Conservation (phyloP, 257 asterid species). For the Solanum chiquidenum region DNA sequence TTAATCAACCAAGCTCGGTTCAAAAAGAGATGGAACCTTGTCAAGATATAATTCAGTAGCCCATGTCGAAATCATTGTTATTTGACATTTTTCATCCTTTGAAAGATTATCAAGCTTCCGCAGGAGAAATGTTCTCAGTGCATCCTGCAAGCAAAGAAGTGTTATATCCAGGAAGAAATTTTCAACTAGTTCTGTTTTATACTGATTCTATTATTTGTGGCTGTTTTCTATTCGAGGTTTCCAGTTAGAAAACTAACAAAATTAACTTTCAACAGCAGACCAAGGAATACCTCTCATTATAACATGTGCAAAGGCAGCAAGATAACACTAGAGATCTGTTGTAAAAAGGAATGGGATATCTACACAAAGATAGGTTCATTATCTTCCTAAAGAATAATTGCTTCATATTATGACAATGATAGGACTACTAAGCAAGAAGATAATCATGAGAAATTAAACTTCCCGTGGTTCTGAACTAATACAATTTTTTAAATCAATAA, state of each 20-base stretch:
- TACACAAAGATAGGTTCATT: neutral
- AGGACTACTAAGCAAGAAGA: neutral
- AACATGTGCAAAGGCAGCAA: neutral
- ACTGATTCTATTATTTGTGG: neutral
- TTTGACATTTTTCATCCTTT: conserved; percentile 90
- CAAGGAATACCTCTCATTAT: neutral
- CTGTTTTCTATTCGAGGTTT: neutral
- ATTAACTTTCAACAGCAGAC: neutral
- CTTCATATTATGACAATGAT: neutral
- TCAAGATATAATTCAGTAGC: conserved; percentile 86
- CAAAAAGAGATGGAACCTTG: conserved; percentile 42
- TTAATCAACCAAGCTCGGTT: neutral
- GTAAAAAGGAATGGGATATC: neutral
- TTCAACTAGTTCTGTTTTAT: neutral
- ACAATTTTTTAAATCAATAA: neutral
- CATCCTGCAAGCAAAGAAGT: conserved; percentile 52
- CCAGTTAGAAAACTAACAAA: neutral
- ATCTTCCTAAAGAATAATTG: neutral
- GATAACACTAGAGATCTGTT: neutral
- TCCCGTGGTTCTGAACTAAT: neutral
- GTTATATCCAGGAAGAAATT: neutral
- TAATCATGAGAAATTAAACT: neutral
- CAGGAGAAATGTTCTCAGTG: conserved; percentile 83
- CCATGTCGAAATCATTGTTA: conserved; percentile 97
- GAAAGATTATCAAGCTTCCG: conserved; percentile 86